Evolutionary conservation across 2,329 filamentous ascomycete genomes (phyloP), one percentile per base, ranked within the genome.

Genomic region (Colletotrichum destructivum): DNA sequence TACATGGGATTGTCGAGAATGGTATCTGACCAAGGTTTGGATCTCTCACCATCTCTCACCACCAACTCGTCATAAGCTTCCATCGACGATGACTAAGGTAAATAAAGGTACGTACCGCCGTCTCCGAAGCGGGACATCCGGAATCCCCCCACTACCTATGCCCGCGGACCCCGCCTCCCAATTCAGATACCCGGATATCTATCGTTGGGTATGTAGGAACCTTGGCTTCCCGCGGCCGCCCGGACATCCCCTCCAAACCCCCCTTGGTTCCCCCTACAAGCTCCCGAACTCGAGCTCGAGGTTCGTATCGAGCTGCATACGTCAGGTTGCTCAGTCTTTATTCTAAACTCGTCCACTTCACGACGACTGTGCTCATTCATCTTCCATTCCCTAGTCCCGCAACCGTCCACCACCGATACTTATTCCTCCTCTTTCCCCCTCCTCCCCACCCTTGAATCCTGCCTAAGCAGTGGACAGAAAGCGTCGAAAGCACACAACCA

Each of bases 271-370:
- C 6, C 23, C 18, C 26, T 47, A n/a, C 46, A 49, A 49, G 46
- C n/a, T 52, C 23, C 49, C 49, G 49, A 52, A 31, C 26, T 52
- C 23, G 49, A 52, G 49, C 23, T 57, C 55, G 38, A 44, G 35
- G 35, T 57, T 16, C 55, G 5, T n/a, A 18, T 16, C 26, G 31
- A 9, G 13, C 52, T 26, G 12, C 9, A 21, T 54, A 21, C 21
- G 18, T 15, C 35, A 21, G 21, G 18, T 26, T n/a, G 31, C 18
- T 6, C 31, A 21, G 18, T 15, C 23, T 3, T 23, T 4, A 35
- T 26, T 15, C 3, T 18, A 4, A 15, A 35, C 15, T 15, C 51
- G 2, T 18, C 51, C 3, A 26, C 46, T 9, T 51, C 21, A 26
- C 47, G 21, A 15, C 47, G 47, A 15, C 47, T 15, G 21, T 9